Base-by-base conservation (phyloP, 1,139 yeast genomes). In the Scheffersomyces segobiensis region DNA sequence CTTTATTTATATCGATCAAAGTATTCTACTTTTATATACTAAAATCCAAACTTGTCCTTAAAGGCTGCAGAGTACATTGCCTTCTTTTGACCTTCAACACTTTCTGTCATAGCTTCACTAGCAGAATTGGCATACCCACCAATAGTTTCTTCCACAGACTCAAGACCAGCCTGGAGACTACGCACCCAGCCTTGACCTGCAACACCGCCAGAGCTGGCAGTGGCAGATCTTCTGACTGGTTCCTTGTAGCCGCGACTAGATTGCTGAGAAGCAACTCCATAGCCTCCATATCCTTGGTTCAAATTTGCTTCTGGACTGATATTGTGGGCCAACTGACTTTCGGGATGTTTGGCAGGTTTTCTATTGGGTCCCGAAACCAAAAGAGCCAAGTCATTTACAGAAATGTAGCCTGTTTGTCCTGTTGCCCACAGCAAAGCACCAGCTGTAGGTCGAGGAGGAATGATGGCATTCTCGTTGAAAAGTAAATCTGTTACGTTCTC, bases 381-480 rank as follows among this genome's bases (percentile, higher is more conserved):
- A n/a, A 65, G 58, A 53, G 85, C 81, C 61, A 89, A 74, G 61
- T 91, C 97, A 1, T 82, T 81, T 46, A 83, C 73, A 2, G 86
- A 78, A 18, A 89, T 81, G 60, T 82, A 81, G 50, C 84, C 85
- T 1, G 88, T 82, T 56, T 71, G 78, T 5, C 97, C 97, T 64
- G 88, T 87, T 12, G 96, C 92, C 96, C 98, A 91, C 73, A 89
- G 96, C 56, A 91, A 78, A 0, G 96, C 86, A 55, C 93, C 86
- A 5, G 91, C 87, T 4, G 86, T 81, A 0, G 99, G 99, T 53
- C 98, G 81, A 24, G 87, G 85, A 1, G 97, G 97, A 14, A 90
- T 85, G 19, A 81, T 72, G 17, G 87, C 76, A 58, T 83, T 83
- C 22, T 83, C 86, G 63, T 88, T 86, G 72, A 87, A 89, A 46